These are phyloP conservation scores for Parastagonospora avenae DNA, from an alignment of 2,329 filamentous ascomycete species.

Conservation along the genomic window DNA sequence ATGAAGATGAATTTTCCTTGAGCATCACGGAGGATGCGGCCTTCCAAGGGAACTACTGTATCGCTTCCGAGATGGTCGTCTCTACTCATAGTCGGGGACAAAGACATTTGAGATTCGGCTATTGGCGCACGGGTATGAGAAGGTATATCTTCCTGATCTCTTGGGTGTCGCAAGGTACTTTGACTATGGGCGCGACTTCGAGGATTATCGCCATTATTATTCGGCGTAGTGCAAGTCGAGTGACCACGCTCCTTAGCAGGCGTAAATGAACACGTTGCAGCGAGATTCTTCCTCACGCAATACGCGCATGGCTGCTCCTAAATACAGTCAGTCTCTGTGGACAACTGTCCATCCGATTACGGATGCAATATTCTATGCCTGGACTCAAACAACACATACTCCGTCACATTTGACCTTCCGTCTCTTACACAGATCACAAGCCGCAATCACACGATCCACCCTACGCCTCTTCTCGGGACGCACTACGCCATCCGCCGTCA, in stretches of 20 bases:
- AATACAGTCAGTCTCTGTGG: background rate
- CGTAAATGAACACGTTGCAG: conserved; percentile 49
- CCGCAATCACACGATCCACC: conserved; percentile 33
- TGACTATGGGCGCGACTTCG: conserved; percentile 10
- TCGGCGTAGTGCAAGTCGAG: conserved; percentile 39
- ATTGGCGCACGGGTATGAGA: too few relatives aligned
- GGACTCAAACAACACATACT: background rate
- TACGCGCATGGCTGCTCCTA: conserved; percentile 56
- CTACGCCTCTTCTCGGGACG: conserved; percentile 29
- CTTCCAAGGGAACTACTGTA: conserved; percentile 51
- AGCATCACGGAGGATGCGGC: conserved; percentile 56
- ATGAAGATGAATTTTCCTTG: conserved; percentile 62
- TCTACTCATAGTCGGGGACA: conserved; percentile 31
- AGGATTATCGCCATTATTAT: conserved; percentile 2
- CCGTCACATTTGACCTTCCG: conserved; percentile 58
- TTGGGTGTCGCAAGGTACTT: conserved; percentile 2
- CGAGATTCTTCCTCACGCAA: conserved; percentile 50
- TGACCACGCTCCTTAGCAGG: conserved; percentile 44
- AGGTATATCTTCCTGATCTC: too few relatives aligned
- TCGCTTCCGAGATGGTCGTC: conserved; percentile 46
- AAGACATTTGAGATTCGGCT: conserved; percentile 10
- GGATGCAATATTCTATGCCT: background rate
- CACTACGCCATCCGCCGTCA: background rate
- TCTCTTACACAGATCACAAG: conserved; percentile 38
- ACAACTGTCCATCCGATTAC: background rate